Evolutionary conservation across 345 rosid species (phyloP), one percentile per base, ranked within the genome.

Genomic region (Citropsis articulata): DNA sequence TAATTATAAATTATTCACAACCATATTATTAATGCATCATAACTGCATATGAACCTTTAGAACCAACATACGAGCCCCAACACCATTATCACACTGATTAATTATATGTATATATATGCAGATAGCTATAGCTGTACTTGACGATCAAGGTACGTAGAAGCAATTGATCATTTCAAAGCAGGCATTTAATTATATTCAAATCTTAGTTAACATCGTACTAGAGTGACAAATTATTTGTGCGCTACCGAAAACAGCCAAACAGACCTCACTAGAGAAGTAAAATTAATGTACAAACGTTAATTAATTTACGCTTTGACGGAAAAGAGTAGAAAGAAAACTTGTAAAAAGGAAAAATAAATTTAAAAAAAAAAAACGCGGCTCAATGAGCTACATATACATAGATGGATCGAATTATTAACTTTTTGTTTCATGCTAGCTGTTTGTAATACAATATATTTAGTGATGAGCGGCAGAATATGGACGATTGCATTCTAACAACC

Each of bases 401-500:
- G 14, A 36, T 36, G 2, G 7, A 22, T 67, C 71, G 40, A n/a
- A 67, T 24, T 36, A 38, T n/a, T 36, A 38, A 67, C 28, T 67
- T 9, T 62, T 67, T 67, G 50, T 12, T 12, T 12, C 50, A 13
- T 45, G 16, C 50, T 45, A 45, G 16, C 18, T 12, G 13, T 45
- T 12, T 45, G 50, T 45, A 45, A 45, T 45, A 3, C 50, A 45
- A 45, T 12, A 45, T 45, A 45, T 3, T 12, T 12, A 5, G 38
- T 33, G 31, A 56, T 28, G 9, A 42, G 67, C 50, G 28, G 71
- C 61, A 69, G 59, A 62, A 64, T 14, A 14, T 25, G 59, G 31
- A 69, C 67, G 79, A 65, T 21, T 68, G 67, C 55, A 42, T 60
- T 38, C 57, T 40, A 71, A 40, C 79, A 55, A 38, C 76, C 79